Conservation (phyloP, 257 asterid species). For the Linderniella brevidens region DNA sequence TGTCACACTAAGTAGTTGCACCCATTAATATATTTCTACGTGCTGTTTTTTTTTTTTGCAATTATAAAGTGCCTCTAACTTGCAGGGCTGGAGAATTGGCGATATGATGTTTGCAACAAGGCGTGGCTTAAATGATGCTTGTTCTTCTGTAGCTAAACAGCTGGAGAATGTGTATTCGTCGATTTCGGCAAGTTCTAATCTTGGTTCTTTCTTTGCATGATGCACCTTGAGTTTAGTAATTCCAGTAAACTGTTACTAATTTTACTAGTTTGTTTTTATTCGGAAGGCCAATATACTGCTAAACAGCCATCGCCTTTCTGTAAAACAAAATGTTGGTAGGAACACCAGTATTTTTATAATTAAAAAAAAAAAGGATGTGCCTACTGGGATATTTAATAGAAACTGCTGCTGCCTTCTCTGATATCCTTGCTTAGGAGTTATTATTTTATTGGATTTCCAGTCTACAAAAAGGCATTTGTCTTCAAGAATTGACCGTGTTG, state of each 20-base stretch:
- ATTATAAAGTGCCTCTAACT: constrained; percentile 8
- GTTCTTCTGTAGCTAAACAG: constrained; percentile 55
- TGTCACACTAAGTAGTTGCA: neutral
- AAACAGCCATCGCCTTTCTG: too few species aligned
- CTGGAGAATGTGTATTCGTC: constrained; percentile 69
- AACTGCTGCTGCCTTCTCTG: neutral
- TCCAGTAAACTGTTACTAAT: too few species aligned
- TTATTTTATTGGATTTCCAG: constrained; percentile 20
- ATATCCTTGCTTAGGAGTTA: constrained; percentile 2
- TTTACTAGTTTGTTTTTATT: too few species aligned
- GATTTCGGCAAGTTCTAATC: constrained; percentile 37
- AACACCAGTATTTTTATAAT: too few species aligned
- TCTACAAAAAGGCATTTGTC: constrained; percentile 53
- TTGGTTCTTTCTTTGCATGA: constrained; percentile 1
- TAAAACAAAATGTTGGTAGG: too few species aligned
- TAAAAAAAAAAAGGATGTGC: too few species aligned
- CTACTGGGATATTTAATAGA: too few species aligned
- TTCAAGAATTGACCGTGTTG: constrained; percentile 54
- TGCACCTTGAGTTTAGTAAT: neutral
- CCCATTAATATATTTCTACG: neutral
- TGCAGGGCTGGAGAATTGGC: constrained; percentile 83
- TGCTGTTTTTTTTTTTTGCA: neutral
- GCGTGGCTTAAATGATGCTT: constrained; percentile 79
- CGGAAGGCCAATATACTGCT: too few species aligned
- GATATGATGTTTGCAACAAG: constrained; percentile 92